Conservation (phyloP, 2,329 filamentous ascomycete species). For the Zymoseptoria crescenta region DNA sequence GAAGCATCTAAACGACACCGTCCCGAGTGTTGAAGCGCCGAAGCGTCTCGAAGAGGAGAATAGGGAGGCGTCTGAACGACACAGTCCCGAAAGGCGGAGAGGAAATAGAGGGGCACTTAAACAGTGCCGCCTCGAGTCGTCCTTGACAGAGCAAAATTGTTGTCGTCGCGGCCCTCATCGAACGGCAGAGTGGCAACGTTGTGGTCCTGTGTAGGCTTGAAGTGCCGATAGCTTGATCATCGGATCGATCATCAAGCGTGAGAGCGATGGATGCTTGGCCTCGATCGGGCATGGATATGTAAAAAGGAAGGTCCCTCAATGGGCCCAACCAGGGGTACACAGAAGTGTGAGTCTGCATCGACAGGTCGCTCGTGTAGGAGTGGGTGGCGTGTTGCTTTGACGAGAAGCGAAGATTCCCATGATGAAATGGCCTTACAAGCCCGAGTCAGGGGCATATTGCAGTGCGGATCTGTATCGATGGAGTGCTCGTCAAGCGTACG, state of each 20-base stretch:
- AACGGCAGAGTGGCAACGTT: background rate
- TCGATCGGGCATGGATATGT: background rate
- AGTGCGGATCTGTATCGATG: background rate
- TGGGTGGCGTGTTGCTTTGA: background rate
- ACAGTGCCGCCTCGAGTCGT: background rate
- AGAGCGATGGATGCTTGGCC: background rate
- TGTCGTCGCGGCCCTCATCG: background rate
- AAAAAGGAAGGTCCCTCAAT: background rate
- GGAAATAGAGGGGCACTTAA: background rate
- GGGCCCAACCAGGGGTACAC: background rate
- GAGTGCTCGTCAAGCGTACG: background rate
- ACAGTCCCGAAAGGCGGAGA: no score
- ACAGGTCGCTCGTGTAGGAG: background rate
- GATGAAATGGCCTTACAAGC: no score
- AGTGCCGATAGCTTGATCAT: background rate
- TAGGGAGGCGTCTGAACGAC: background rate
- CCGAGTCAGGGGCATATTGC: background rate
- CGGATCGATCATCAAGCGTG: background rate
- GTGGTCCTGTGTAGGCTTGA: background rate
- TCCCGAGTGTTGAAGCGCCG: background rate
- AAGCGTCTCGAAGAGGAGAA: background rate
- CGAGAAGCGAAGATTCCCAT: no score
- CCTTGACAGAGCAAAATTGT: background rate
- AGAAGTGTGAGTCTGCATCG: background rate
- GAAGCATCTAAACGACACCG: background rate